phyloP scores from a whole-genome alignment of 2,329 filamentous ascomycete species.

The Chaetomiaceae sp. region DNA sequence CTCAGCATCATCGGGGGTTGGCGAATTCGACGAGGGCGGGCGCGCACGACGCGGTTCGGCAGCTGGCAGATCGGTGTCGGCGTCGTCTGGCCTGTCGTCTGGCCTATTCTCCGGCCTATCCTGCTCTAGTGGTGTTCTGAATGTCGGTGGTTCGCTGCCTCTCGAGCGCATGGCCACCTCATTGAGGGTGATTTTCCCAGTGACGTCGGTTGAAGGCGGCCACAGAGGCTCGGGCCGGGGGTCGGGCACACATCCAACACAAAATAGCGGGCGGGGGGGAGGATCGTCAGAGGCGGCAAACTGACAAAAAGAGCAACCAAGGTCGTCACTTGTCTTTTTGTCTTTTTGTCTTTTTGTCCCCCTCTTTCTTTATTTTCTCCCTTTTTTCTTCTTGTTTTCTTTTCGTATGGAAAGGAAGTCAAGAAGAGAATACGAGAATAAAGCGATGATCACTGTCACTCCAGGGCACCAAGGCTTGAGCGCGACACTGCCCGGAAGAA shows the following conservation, averaged over 20 bases:
- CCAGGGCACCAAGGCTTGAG: background rate
- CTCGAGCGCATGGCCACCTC: slow-evolving; percentile 17
- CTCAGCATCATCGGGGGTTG: slow-evolving; percentile 18
- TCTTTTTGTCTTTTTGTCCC: too few relatives aligned
- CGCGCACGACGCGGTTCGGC: background rate
- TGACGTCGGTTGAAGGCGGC: slow-evolving; percentile 20
- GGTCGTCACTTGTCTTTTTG: too few relatives aligned
- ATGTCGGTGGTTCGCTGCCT: slow-evolving; percentile 2
- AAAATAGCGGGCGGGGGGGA: too few relatives aligned
- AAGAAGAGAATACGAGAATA: background rate
- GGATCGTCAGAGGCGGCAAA: background rate
- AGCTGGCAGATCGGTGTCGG: background rate
- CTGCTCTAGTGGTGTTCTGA: background rate
- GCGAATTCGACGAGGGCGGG: background rate
- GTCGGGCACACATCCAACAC: slow-evolving; percentile 16
- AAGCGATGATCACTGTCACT: background rate
- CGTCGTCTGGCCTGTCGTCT: background rate
- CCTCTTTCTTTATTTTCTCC: too few relatives aligned
- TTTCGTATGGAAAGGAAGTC: background rate
- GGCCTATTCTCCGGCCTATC: background rate
- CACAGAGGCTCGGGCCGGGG: slow-evolving; percentile 13
- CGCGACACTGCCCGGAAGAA: background rate
- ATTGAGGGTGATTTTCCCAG: slow-evolving; percentile 13
- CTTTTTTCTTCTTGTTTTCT: background rate
- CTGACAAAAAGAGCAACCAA: background rate